Conservation (phyloP, 164 flowering plant genomes). For the Euptelea pleiosperma region DNA sequence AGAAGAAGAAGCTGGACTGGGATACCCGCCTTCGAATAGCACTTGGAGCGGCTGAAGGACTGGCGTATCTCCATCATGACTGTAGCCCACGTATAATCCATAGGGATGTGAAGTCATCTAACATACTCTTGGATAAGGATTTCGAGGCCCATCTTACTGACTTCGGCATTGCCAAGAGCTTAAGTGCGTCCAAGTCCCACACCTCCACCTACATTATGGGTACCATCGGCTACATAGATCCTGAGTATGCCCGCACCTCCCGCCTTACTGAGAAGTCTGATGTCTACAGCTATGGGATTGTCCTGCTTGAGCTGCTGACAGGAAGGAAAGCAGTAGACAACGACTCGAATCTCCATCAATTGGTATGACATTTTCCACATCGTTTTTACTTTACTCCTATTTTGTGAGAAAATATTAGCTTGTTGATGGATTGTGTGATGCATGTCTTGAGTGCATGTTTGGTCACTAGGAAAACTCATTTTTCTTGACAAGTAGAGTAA, state of each 20-base stretch:
- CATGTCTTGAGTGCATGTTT: too few species aligned
- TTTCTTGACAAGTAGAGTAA: too few species aligned
- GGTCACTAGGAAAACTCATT: too few species aligned
- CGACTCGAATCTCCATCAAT: constrained; percentile 86
- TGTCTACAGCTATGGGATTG: constrained; percentile 92
- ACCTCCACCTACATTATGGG: constrained; percentile 95
- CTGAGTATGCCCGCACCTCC: constrained; percentile 96
- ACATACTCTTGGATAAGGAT: constrained; percentile 83
- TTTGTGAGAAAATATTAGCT: too few species aligned
- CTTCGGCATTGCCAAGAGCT: constrained; percentile 91
- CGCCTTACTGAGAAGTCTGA: constrained; percentile 98
- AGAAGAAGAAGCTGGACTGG: constrained; percentile 90
- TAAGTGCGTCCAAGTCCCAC: constrained; percentile 66
- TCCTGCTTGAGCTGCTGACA: constrained; percentile 86
- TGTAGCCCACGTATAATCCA: constrained; percentile 94
- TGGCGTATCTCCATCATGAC: constrained; percentile 93
- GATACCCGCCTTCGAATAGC: constrained; percentile 78
- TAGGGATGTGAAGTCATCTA: constrained; percentile 93
- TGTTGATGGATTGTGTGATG: too few species aligned
- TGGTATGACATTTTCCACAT: constrained; percentile 48
- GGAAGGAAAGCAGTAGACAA: constrained; percentile 94
- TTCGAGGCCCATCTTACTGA: constrained; percentile 94
- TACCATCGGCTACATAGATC: constrained; percentile 98
- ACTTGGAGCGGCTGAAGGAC: constrained; percentile 88
- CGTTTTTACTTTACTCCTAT: too few species aligned